These are phyloP conservation scores for Iodosphaeria phyllophila DNA, from an alignment of 2,329 filamentous ascomycete species.

Conservation along the genomic window DNA sequence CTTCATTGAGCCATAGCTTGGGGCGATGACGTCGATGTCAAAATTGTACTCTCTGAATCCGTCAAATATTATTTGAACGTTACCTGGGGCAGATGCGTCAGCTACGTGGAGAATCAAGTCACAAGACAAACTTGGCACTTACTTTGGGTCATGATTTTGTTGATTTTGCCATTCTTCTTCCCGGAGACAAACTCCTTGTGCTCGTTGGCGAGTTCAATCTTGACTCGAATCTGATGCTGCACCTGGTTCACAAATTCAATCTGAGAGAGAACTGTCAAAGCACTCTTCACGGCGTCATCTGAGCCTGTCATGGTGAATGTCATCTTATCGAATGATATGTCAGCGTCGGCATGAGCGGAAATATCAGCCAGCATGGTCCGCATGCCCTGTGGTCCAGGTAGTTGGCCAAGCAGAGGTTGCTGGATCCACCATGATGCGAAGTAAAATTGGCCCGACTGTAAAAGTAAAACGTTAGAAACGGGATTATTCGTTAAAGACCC, in stretches of 20 bases:
- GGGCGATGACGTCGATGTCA: slow-evolving; percentile 92
- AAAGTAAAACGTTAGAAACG: slow-evolving; percentile 11
- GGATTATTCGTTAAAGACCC: no score
- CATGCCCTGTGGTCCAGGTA: slow-evolving; percentile 53
- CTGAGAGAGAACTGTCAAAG: slow-evolving; percentile 84
- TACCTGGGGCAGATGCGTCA: slow-evolving; percentile 28
- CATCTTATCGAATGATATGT: slow-evolving; percentile 85
- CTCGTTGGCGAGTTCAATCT: slow-evolving; percentile 96
- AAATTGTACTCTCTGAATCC: slow-evolving; percentile 99
- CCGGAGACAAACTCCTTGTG: slow-evolving; percentile 99
- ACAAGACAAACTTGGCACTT: slow-evolving; percentile 9
- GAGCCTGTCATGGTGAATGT: slow-evolving; percentile 90
- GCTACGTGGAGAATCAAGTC: slow-evolving; percentile 7
- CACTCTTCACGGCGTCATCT: slow-evolving; percentile 88
- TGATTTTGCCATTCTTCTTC: slow-evolving; percentile 99
- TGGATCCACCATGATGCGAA: slow-evolving; percentile 92
- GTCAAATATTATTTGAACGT: slow-evolving; percentile 97
- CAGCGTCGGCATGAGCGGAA: slow-evolving; percentile 87
- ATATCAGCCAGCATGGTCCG: slow-evolving; percentile 88
- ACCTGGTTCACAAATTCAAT: slow-evolving; percentile 75
- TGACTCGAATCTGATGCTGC: slow-evolving; percentile 86
- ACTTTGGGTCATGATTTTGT: slow-evolving; percentile 99
- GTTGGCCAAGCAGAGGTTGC: slow-evolving; percentile 45
- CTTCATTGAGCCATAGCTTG: slow-evolving; percentile 85
- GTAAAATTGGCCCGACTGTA: slow-evolving; percentile 86